These are phyloP conservation scores for Alternaria solani DNA, from an alignment of 2,329 filamentous ascomycete species.

Conservation along the genomic window DNA sequence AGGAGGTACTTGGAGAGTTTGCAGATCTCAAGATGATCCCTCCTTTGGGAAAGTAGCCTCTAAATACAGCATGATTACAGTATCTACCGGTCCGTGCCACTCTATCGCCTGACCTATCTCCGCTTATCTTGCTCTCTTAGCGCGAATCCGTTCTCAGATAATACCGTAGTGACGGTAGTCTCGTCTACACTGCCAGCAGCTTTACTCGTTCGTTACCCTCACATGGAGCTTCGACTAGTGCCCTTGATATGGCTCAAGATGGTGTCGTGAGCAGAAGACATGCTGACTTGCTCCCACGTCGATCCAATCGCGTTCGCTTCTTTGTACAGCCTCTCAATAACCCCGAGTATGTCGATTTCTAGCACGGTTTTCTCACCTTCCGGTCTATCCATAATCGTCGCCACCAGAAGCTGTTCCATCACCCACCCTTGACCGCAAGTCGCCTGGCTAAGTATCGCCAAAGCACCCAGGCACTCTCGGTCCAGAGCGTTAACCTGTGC, in stretches of 20 bases:
- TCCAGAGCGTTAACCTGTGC: neutral
- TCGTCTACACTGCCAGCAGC: neutral
- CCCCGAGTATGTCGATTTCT: neutral
- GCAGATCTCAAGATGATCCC: constrained; percentile 56
- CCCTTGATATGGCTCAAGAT: neutral
- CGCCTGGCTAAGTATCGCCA: neutral
- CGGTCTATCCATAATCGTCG: neutral
- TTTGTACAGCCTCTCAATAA: neutral
- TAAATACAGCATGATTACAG: neutral
- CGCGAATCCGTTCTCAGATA: neutral
- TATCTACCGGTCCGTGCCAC: neutral
- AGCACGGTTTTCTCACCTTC: neutral
- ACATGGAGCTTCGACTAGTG: neutral
- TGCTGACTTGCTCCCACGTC: neutral
- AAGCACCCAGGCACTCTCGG: neutral
- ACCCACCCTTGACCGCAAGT: neutral
- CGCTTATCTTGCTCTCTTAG: neutral
- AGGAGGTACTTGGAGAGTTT: constrained; percentile 54
- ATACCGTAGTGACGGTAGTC: neutral
- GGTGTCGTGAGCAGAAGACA: neutral
- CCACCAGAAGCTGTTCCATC: neutral
- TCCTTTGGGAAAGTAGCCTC: constrained; percentile 16
- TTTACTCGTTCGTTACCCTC: neutral
- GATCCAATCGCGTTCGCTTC: neutral
- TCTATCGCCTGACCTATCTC: neutral